A percentile compares a stretch with the other conserved stretches of the same genome.
Conservation (phyloP, 116 monocot genomes). For the Iris pallida region DNA sequence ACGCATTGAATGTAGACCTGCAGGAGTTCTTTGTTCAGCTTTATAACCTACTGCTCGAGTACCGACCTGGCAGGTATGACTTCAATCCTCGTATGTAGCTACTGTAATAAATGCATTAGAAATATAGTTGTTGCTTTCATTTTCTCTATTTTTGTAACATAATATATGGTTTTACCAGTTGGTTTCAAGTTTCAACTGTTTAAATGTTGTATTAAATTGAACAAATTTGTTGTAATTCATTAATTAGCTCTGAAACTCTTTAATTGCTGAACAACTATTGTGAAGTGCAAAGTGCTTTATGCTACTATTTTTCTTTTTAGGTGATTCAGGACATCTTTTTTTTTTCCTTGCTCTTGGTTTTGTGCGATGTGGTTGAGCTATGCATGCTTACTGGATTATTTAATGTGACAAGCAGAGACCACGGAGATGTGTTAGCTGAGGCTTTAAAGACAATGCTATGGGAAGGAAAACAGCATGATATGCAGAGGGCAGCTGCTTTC, state of each 20-base stretch:
- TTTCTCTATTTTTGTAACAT: background rate
- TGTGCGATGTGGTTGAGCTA: background rate
- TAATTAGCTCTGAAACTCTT: background rate
- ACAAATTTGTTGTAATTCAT: too few species aligned
- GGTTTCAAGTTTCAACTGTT: too few species aligned
- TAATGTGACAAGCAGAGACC: constrained; percentile 41
- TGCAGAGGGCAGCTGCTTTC: constrained; percentile 92
- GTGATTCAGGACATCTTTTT: background rate
- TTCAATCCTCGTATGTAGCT: background rate
- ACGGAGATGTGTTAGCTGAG: constrained; percentile 74
- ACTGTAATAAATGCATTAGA: background rate
- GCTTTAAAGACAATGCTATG: constrained; percentile 83
- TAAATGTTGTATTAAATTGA: too few species aligned
- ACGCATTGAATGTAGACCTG: constrained; percentile 90
- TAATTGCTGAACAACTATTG: background rate
- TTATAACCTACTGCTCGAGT: constrained; percentile 86
- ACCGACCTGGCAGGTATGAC: constrained; percentile 75
- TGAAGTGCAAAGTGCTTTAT: background rate
- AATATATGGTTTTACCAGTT: background rate
- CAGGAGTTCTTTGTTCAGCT: constrained; percentile 86
- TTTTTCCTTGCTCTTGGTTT: background rate
- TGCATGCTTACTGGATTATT: background rate
- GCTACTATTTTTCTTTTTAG: background rate
- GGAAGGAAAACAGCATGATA: constrained; percentile 92
- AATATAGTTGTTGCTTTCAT: too few species aligned